Base-by-base conservation (phyloP, 148 eudicot species). In the Limonium bicolor region DNA sequence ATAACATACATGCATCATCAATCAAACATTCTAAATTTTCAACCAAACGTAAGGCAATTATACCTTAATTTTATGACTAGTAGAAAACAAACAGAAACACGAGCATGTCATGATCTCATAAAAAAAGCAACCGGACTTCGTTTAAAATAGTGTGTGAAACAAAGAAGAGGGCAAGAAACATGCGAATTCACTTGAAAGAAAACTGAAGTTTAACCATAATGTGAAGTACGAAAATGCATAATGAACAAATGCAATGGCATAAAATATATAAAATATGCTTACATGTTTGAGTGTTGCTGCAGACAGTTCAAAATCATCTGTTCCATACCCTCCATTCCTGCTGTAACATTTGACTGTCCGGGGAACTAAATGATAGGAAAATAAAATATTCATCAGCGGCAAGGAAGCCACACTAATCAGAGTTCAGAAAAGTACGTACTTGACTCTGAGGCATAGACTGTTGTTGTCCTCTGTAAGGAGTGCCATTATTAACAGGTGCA, bases 241-340 rank as follows among this genome's bases (percentile, higher is more conserved):
- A 41, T 28, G 2, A 0, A 29, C 20, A 11, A 27, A 28, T 23
- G 7, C 29, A 42, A 12, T 28, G 13, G 15, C 40, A 4, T 37
- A 29, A 47, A n/a, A 8, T 22, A 5, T 22, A n/a, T 48, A 54
- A 17, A 55, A 41, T 15, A 53, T 27, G 69, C 94, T 72, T 65
- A 83, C 94, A 72, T 26, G 61, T 60, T 36, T 22, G 41, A 55
- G 37, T 90, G 86, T 51, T 56, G 78, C 55, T 67, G 72, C 65
- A 88, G 58, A 62, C 55, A 66, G 26, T 66, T 77, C 33, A 72
- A 22, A 32, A 88, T 71, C 73, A 59, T 61, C 47, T 72, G 56
- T 4, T 77, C 96, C 46, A 79, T 55, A 47, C 65, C 87, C 41
- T 60, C 65, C 15, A 76, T 62, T 21, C 51, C 86, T 54, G 60